These are phyloP conservation scores for Fusarium mundagurra DNA, from an alignment of 2,329 filamentous ascomycete genomes.

Conservation along the genomic window DNA sequence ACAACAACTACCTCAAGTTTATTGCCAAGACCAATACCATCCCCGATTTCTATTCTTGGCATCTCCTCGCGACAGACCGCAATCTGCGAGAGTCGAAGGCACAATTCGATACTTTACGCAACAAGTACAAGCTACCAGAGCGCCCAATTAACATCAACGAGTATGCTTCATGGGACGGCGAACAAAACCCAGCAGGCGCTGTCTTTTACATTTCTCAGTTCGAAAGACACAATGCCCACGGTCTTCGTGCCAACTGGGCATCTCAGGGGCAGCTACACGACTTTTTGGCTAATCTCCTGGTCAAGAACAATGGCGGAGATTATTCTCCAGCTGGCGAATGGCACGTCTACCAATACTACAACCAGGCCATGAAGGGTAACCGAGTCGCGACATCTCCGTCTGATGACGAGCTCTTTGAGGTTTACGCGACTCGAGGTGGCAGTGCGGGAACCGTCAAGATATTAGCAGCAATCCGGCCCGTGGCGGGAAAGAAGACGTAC, in stretches of 20 bases:
- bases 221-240: not conserved
- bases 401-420: not conserved
- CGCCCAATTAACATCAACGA: not conserved
- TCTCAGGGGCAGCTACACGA: not conserved
- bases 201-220: not conserved
- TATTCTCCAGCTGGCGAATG: not conserved
- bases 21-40: not conserved
- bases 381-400: not conserved
- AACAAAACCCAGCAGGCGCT: not conserved
- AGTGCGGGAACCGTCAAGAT: not conserved
- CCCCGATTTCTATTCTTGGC: not conserved
- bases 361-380: not conserved
- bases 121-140: not conserved
- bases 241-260: not conserved
- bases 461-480: not conserved
- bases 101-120: not conserved
- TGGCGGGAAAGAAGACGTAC: not conserved
- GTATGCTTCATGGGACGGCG: not conserved
- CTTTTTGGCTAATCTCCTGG: not conserved
- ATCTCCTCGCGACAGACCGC: not conserved
- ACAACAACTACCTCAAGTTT: not conserved
- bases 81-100: not conserved
- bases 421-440: not conserved
- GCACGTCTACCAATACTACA: not conserved
- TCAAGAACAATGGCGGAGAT: not conserved